Evolutionary conservation across 768 basidiomycete species (phyloP), one percentile per base, ranked within the genome.

Genomic region (Leccinum subtestaceum): DNA sequence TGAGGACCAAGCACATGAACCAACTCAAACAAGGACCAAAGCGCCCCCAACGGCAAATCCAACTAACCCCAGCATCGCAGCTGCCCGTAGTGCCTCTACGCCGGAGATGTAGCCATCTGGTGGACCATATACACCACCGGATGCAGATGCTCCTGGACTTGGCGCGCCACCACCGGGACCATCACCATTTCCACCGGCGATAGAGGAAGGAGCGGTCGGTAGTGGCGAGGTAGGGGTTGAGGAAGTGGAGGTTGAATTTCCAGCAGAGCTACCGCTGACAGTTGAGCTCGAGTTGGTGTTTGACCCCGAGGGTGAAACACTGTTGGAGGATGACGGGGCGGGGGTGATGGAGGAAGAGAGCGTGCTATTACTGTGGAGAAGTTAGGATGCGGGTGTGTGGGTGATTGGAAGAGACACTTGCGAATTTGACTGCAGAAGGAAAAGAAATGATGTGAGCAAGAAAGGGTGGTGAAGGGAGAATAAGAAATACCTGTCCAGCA

Each of bases 91-190:
- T 1, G 77, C 72, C 2, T 75, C 64, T 7, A 83, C 89, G 12
- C 78, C 81, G 29, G 86, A 81, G 61, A 84, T 85, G 73, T 85
- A 90, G 54, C 77, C 71, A 65, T 91, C 88, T 50, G 79, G 77
- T 50, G 89, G 89, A n/a, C 89, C 89, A 60, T 79, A 87, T 36
- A 80, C 72, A 27, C 83, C 86, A 57, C 66, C 68, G 2, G 65
- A 17, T 46, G 72, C 79, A 19, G 75, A 62, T 51, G 76, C 72
- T 21, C 88, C 88, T 25, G 88, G 89, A 48, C 75, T 71, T 10
- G 88, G 88, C 2, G 88, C 88, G 0, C 53, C 53, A 6, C 72
- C 69, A 29, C 73, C 65, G 4, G 73, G 57, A 13, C 81, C 76
- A 32, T 78, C 86, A 11, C 86, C 72, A 45, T 70, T 53, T 34